These are phyloP conservation scores for Gigaspora rosea DNA, from an alignment of 192 early-diverging fungal genomes.

Conservation along the genomic window DNA sequence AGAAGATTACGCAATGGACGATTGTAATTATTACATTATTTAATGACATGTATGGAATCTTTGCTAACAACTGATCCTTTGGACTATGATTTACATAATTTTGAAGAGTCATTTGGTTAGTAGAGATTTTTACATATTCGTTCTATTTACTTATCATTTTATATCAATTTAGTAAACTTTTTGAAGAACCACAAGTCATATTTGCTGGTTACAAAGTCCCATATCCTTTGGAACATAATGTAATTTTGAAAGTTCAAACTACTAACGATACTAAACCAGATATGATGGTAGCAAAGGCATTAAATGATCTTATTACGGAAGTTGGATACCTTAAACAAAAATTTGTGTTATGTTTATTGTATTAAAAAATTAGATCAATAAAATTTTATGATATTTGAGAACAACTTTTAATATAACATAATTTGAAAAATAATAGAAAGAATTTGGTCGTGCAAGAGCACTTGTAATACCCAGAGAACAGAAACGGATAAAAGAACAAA, in stretches of 20 bases:
- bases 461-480: conserved; percentile 16
- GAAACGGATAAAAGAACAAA: conserved; percentile 16
- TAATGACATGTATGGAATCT: not conserved
- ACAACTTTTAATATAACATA: not conserved
- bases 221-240: conserved; percentile 92
- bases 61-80: no score
- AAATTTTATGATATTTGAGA: not conserved
- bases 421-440: conserved; percentile 16
- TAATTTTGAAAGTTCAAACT: conserved; percentile 92
- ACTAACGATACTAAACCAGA: conserved; percentile 83
- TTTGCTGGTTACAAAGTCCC: conserved; percentile 97
- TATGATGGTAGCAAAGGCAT: conserved; percentile 74
- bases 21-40: conserved; percentile 54
- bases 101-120: no score
- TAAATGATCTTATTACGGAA: conserved; percentile 77
- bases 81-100: no score
- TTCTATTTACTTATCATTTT: not conserved
- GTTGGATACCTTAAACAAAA: conserved; percentile 76
- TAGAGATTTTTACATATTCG: not conserved
- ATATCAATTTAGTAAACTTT: conserved; percentile 63
- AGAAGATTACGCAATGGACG: conserved; percentile 98
- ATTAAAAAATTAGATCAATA: not conserved
- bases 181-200: conserved; percentile 89
- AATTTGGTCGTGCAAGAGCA: conserved; percentile 22
- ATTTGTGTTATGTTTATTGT: conserved; percentile 66